These are phyloP conservation scores for Fusarium mexicanum DNA, from an alignment of 2,329 filamentous ascomycete genomes.

Conservation along the genomic window DNA sequence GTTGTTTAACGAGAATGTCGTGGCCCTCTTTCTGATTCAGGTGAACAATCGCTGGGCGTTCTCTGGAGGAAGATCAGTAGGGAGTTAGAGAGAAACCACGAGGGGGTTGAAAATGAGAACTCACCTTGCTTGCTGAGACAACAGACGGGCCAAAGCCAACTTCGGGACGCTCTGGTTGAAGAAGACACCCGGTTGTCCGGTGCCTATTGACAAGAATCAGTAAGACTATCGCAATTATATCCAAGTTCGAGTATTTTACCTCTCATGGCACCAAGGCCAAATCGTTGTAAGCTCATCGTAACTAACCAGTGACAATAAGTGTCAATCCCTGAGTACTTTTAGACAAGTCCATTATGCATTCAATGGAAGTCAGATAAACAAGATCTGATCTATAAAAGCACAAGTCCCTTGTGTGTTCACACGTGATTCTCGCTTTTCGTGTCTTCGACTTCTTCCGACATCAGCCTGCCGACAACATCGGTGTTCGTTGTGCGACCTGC, in stretches of 20 bases:
- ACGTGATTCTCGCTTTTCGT: not conserved
- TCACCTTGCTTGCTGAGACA: constrained; percentile 15
- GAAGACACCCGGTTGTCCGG: not conserved
- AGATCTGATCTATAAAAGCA: not conserved
- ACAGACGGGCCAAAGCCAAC: not conserved
- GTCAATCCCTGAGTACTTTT: not conserved
- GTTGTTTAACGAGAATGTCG: constrained; percentile 10
- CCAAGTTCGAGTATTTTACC: not conserved
- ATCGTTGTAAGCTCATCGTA: not conserved
- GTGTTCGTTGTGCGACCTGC: not conserved
- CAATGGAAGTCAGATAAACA: not conserved
- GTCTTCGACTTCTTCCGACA: not conserved
- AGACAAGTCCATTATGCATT: not conserved
- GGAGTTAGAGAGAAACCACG: not conserved
- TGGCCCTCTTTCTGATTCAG: not conserved
- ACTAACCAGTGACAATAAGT: not conserved
- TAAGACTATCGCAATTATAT: not conserved
- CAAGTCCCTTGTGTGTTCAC: not conserved
- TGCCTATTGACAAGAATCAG: not conserved
- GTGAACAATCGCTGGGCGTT: not conserved
- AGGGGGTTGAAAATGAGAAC: not conserved
- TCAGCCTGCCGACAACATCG: not conserved
- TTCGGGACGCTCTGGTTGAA: not conserved
- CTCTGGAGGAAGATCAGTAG: not conserved
- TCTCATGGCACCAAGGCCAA: not conserved